Conservation (phyloP, 1,284 basidiomycete genomes). For the Ganoderma lucidum region DNA sequence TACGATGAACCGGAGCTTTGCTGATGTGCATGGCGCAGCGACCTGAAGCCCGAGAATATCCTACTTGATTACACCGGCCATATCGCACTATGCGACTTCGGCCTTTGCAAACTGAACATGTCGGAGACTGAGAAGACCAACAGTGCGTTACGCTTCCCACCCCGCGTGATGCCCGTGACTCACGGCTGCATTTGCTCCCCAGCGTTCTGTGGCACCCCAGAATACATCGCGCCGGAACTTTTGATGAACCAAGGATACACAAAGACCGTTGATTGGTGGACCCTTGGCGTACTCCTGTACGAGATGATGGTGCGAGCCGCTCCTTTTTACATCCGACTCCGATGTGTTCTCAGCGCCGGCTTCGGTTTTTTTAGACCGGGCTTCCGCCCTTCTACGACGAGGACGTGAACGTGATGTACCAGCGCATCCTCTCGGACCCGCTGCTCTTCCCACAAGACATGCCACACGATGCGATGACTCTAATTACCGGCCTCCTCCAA, state of each 20-base stretch:
- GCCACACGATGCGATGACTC: conserved; percentile 85
- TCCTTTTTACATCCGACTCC: not conserved
- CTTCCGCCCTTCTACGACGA: conserved; percentile 99
- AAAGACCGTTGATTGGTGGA: conserved; percentile 99
- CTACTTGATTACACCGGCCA: conserved; percentile 97
- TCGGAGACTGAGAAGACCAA: conserved; percentile 97
- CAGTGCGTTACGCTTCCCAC: conserved; percentile 60
- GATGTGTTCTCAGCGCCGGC: conserved; percentile 4
- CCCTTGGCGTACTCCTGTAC: conserved; percentile 95
- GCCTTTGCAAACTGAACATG: conserved; percentile 99
- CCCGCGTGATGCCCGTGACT: not conserved
- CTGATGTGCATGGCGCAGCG: conserved; percentile 54
- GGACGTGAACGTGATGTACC: conserved; percentile 98
- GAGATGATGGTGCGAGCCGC: conserved; percentile 89
- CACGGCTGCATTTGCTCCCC: conserved; percentile 12
- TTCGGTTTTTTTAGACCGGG: conserved; percentile 68
- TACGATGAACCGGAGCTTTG: conserved; percentile 4
- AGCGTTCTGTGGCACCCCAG: conserved; percentile 99
- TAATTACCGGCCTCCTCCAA: conserved; percentile 90
- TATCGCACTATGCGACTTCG: conserved; percentile 98
- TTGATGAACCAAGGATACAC: conserved; percentile 98
- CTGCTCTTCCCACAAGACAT: conserved; percentile 95
- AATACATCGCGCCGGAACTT: conserved; percentile 97
- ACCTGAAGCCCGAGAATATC: conserved; percentile 98
- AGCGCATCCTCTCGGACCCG: conserved; percentile 95